Evolutionary conservation across 2,329 filamentous ascomycete genomes (phyloP).

Genomic region (Fusarium praegraminearum): DNA sequence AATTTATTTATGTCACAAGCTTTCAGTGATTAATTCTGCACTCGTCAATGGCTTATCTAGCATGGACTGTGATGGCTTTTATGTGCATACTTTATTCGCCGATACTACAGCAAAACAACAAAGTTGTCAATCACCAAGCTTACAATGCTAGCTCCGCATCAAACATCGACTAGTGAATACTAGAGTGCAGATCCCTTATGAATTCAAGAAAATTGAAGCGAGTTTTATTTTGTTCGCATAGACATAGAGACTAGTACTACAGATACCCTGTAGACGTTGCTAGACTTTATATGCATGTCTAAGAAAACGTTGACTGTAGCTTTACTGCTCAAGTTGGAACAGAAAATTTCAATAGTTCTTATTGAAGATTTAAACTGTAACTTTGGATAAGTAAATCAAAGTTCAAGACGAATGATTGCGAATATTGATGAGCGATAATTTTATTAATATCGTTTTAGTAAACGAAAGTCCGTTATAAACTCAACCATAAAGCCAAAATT

Average conservation of each 20-base stretch:
- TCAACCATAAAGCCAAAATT: not conserved
- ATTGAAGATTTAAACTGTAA: not conserved
- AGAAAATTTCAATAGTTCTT: not conserved
- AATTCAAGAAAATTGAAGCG: not conserved
- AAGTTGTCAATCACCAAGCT: constrained; percentile 6
- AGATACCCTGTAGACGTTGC: not conserved
- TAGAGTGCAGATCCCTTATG: not conserved
- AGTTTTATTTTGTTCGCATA: not conserved
- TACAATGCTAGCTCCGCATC: constrained; percentile 26
- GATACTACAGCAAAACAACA: constrained; percentile 4
- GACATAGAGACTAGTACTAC: not conserved
- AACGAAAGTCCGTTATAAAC: not conserved
- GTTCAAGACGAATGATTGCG: too few relatives aligned
- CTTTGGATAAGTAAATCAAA: not conserved
- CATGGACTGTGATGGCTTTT: constrained; percentile 20
- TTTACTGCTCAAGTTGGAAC: not conserved
- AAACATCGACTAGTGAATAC: not conserved
- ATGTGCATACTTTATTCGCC: constrained; percentile 38
- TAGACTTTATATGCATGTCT: not conserved
- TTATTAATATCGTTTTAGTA: not conserved
- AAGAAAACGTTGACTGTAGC: not conserved
- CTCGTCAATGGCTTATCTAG: constrained; percentile 14
- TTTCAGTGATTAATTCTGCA: not conserved
- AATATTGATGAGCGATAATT: not conserved
- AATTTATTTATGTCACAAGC: not conserved